Base-by-base conservation (phyloP, 2,329 filamentous ascomycete genomes). In the Capronia coronata region DNA sequence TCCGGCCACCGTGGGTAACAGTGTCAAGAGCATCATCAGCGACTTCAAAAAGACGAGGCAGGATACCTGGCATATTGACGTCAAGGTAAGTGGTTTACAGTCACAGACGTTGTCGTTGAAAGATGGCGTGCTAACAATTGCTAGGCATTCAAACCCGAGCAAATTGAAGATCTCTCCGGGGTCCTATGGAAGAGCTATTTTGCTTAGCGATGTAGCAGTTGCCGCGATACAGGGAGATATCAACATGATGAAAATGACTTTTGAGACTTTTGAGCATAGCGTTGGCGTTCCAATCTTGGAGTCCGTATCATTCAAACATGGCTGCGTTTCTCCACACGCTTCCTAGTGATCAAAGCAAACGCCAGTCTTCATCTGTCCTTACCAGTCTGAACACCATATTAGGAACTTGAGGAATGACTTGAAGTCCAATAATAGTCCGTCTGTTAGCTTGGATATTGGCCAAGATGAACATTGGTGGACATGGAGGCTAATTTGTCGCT, bases 141-240 rank as follows among this genome's bases (percentile, higher is more conserved):
- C 43, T 80, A 88, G 81, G 80, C 78, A 52, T 98, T 98, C 65
- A 89, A 89, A 21, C 73, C 84, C 23, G 93, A 97, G 61, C 91
- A 98, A 64, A 74, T 98, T 9, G 93, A 97, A 67, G 91, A 97
- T 64, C 69, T 98, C 51, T 90, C 96, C 63, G 93, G 93, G 45
- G 94, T 98, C 41, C 74, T 98, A 45, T 98, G 93, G 93, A 98
- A 98, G 83, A 97, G 91, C 68, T 98, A 98, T 67, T 98, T 98
- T 73, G 94, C 90, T 34, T 95, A 54, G 38, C 18, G 34, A 30
- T 22, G 16, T 13, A 16, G 22, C 18, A 27, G 16, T 22, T 19
- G 2, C 11, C 34, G 16, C 10, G 9, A 16, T 6, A 35, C 32
- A n/a, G 29, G 3, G 29, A 37, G 11, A 11, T 3, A 11, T 8